Evolutionary conservation across 2,329 filamentous ascomycete genomes (phyloP).

Genomic region (Aspergillus ustus): DNA sequence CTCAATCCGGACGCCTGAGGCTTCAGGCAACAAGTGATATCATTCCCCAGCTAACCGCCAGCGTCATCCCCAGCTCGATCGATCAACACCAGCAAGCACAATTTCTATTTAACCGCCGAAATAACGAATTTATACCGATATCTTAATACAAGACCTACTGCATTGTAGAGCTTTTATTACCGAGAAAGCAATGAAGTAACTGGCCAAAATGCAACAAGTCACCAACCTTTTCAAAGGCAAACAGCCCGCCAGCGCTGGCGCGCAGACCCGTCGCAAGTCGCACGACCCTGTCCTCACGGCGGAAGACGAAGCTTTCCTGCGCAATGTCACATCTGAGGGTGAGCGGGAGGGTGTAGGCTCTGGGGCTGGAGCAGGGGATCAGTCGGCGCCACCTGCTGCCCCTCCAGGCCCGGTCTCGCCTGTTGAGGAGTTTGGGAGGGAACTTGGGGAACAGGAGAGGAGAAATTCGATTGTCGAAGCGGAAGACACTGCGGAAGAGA

Average conservation of each 20-base stretch:
- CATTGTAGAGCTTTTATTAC: neutral
- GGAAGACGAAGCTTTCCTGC: conserved; percentile 65
- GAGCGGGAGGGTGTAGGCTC: neutral
- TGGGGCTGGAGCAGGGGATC: conserved; percentile 25
- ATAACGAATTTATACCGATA: neutral
- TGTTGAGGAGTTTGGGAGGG: conserved; percentile 44
- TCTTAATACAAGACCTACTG: neutral
- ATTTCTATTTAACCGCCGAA: neutral
- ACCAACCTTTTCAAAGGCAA: conserved; percentile 50
- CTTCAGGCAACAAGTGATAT: neutral
- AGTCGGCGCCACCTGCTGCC: conserved; percentile 12
- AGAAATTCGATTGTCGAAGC: conserved; percentile 32
- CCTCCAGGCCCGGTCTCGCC: conserved; percentile 57
- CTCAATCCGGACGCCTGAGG: neutral
- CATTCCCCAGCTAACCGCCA: neutral
- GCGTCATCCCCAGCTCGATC: neutral
- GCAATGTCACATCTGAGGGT: conserved; percentile 53
- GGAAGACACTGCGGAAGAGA: conserved; percentile 18
- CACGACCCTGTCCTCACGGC: conserved; percentile 58
- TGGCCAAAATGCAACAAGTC: conserved; percentile 46
- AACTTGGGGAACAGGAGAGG: conserved; percentile 38
- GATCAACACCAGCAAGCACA: neutral
- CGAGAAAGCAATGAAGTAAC: neutral
- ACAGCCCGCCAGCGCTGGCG: conserved; percentile 27
- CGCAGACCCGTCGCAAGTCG: conserved; percentile 35